Evolutionary conservation across 148 eudicot species (phyloP).

Genomic region (Rhododendron griersonianum): DNA sequence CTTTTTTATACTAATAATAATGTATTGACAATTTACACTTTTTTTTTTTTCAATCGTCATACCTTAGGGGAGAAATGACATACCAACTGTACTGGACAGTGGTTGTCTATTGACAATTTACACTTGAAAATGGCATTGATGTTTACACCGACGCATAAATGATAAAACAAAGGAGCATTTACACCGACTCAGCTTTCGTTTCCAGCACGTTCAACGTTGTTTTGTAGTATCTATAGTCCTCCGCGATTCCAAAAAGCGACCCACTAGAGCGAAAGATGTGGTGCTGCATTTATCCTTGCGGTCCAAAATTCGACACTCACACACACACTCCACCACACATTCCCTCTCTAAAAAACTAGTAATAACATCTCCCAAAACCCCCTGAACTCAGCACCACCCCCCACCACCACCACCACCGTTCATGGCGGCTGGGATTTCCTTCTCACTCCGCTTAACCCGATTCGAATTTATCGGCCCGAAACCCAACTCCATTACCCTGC

Average conservation of each 20-base stretch:
- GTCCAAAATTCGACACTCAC: background rate
- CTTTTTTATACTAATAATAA: no score
- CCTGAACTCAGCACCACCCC: no score
- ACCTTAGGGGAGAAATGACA: no score
- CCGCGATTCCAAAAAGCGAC: background rate
- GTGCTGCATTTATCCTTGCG: conserved; percentile 2
- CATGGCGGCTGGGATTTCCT: conserved; percentile 34
- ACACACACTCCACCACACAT: background rate
- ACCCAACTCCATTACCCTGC: conserved; percentile 18
- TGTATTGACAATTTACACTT: no score
- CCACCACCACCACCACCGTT: conserved; percentile 7
- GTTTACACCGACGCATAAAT: no score
- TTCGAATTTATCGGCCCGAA: conserved; percentile 18
- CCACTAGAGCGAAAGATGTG: background rate
- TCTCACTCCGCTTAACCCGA: conserved; percentile 13
- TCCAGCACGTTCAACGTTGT: background rate
- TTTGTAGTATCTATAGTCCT: no score
- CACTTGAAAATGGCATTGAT: background rate
- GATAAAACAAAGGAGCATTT: background rate
- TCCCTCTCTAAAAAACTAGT: background rate
- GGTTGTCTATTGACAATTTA: no score
- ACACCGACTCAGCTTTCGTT: background rate
- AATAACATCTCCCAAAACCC: background rate
- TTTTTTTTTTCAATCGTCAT: no score
- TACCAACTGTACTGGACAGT: no score